phyloP scores from a whole-genome alignment of 345 rosid species.

The Salix caprea region DNA sequence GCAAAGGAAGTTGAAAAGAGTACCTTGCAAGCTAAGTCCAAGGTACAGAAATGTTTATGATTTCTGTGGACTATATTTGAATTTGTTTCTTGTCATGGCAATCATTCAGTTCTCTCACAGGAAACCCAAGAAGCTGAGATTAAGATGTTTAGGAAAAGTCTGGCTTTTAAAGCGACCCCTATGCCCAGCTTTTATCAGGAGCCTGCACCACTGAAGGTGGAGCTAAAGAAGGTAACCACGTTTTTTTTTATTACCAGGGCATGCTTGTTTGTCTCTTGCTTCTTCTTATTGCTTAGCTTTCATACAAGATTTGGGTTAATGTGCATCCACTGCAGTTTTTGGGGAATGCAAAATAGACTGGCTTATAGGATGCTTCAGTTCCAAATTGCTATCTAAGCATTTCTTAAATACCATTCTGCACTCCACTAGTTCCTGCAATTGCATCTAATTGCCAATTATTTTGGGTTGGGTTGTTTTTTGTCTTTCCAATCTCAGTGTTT shows the following conservation, averaged over 20 bases:
- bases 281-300: neutral
- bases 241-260: constrained; percentile 7
- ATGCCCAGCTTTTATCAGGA: constrained; percentile 98
- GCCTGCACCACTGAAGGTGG: constrained; percentile 78
- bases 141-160: constrained; percentile 80
- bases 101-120: constrained; percentile 33
- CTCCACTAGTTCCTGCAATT: neutral
- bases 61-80: neutral
- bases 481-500: neutral
- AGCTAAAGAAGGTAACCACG: constrained; percentile 75
- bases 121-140: constrained; percentile 98
- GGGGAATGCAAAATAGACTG: neutral
- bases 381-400: neutral
- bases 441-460: neutral
- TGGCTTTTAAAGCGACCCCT: constrained; percentile 94
- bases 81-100: constrained; percentile 4
- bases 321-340: neutral
- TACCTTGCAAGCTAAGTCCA: constrained; percentile 84
- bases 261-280: neutral
- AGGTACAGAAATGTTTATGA: constrained; percentile 38
- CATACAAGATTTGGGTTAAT: neutral
- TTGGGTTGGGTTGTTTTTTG: neutral
- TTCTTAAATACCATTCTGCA: neutral
- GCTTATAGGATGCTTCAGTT: neutral
- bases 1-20: constrained; percentile 83